A percentile compares a stretch with the other conserved stretches of the same genome.
These are phyloP conservation scores for Talaromyces sp. DNA, from an alignment of 2,329 filamentous ascomycete genomes.

Conservation along the genomic window DNA sequence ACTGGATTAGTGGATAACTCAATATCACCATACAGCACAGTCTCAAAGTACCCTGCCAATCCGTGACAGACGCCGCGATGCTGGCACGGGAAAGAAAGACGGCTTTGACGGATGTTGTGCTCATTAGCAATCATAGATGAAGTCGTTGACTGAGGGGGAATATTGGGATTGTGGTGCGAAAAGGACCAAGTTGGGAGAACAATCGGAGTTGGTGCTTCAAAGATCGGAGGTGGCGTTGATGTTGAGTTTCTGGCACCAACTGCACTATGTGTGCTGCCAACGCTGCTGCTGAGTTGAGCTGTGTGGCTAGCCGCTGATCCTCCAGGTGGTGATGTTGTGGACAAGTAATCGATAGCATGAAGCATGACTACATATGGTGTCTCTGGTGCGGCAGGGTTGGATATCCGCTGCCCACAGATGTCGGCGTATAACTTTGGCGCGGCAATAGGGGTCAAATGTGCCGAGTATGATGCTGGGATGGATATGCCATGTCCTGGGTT, in stretches of 20 bases:
- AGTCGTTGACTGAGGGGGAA: slow-evolving; percentile 33
- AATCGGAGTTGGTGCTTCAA: slow-evolving; percentile 38
- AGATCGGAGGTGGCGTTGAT: slow-evolving; percentile 30
- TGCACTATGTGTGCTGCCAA: slow-evolving; percentile 24
- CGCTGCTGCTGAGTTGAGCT: slow-evolving; percentile 20
- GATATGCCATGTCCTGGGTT: slow-evolving; percentile 79
- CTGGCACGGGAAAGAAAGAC: slow-evolving; percentile 73
- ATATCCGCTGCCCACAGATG: slow-evolving; percentile 61
- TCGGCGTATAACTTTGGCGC: slow-evolving; percentile 84
- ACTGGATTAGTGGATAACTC: slow-evolving; percentile 92
- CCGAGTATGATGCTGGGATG: slow-evolving; percentile 89
- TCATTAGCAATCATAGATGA: slow-evolving; percentile 69
- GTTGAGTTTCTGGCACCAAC: slow-evolving; percentile 26
- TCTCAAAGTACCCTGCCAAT: slow-evolving; percentile 92
- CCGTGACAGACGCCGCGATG: slow-evolving; percentile 85
- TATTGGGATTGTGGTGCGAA: slow-evolving; percentile 42
- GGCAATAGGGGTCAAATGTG: slow-evolving; percentile 87
- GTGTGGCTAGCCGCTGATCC: slow-evolving; percentile 31
- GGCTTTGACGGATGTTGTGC: slow-evolving; percentile 81
- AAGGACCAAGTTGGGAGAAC: slow-evolving; percentile 48
- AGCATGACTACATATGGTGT: slow-evolving; percentile 95
- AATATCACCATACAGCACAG: slow-evolving; percentile 80
- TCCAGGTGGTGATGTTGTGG: slow-evolving; percentile 51
- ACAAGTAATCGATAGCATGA: slow-evolving; percentile 83
- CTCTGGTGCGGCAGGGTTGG: slow-evolving; percentile 73